phyloP scores from a whole-genome alignment of 352 stramenopile species.

The Phytophthora capsici region DNA sequence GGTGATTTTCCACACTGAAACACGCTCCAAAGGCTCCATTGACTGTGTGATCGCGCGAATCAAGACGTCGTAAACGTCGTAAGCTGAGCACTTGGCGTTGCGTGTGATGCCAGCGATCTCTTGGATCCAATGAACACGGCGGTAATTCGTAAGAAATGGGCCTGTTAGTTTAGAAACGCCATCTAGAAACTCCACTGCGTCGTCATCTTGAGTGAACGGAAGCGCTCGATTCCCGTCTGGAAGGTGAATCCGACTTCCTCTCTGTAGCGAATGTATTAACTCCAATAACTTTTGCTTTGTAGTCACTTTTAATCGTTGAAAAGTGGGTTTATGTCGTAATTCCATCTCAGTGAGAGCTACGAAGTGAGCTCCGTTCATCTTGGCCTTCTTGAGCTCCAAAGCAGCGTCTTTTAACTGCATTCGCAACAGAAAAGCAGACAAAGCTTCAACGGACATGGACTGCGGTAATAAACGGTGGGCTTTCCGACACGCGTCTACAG shows the following conservation, averaged over 20 bases:
- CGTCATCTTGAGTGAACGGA: conserved; percentile 56
- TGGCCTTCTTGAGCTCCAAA: conserved; percentile 45
- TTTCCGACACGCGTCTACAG: conserved; percentile 63
- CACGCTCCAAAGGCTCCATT: conserved; percentile 46
- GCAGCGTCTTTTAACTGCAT: conserved; percentile 63
- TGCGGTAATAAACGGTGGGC: conserved; percentile 55
- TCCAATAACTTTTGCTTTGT: conserved; percentile 66
- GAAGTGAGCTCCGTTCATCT: conserved; percentile 51
- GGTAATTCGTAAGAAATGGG: conserved; percentile 54
- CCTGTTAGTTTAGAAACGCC: conserved; percentile 47
- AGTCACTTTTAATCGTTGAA: conserved; percentile 55
- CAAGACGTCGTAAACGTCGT: conserved; percentile 65
- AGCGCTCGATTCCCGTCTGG: conserved; percentile 1
- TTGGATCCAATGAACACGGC: conserved; percentile 60
- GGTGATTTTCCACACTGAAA: conserved; percentile 65
- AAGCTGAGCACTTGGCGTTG: conserved; percentile 41
- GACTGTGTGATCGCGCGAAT: conserved; percentile 54
- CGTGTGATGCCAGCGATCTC: conserved; percentile 51
- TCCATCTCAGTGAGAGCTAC: conserved; percentile 59
- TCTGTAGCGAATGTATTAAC: conserved; percentile 49
- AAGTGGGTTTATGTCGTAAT: conserved; percentile 55
- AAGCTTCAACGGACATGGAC: conserved; percentile 54
- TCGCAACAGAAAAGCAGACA: conserved; percentile 61
- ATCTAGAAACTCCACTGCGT: conserved; percentile 60
- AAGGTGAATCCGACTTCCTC: conserved; percentile 56